Conservation (phyloP, 2,329 filamentous ascomycete genomes). For the Neocatenulostroma microsporum region DNA sequence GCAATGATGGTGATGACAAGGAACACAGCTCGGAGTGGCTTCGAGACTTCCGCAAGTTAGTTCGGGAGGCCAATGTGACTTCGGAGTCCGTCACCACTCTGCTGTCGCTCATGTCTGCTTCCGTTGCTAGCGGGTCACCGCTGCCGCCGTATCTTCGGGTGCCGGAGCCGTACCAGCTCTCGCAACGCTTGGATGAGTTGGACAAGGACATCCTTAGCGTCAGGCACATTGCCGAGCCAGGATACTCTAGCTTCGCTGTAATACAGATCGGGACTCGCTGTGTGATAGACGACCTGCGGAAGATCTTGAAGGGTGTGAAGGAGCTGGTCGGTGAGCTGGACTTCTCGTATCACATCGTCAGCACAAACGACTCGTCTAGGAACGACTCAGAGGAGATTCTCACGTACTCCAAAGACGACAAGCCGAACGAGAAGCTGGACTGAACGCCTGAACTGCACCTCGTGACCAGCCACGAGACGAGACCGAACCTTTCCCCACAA, state of each 20-base stretch:
- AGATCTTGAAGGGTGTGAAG: slow-evolving; percentile 39
- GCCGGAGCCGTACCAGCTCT: slow-evolving; percentile 54
- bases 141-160: slow-evolving; percentile 63
- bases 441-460: slow-evolving; percentile 1
- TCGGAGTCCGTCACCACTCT: slow-evolving; percentile 61
- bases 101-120: slow-evolving; percentile 60
- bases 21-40: slow-evolving; percentile 48
- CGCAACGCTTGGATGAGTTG: slow-evolving; percentile 49
- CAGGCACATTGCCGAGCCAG: slow-evolving; percentile 57
- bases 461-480: not conserved
- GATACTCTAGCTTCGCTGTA: slow-evolving; percentile 66
- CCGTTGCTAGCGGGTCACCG: slow-evolving; percentile 57
- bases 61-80: slow-evolving; percentile 50
- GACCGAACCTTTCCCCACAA: too few relatives aligned
- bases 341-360: slow-evolving; percentile 58
- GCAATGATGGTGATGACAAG: slow-evolving; percentile 33
- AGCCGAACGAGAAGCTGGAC: slow-evolving; percentile 1
- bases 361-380: slow-evolving; percentile 16
- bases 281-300: slow-evolving; percentile 11
- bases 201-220: slow-evolving; percentile 55
- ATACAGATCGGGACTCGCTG: slow-evolving; percentile 41
- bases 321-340: slow-evolving; percentile 62
- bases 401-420: not conserved
- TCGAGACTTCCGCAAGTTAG: slow-evolving; percentile 50
- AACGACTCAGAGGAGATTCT: slow-evolving; percentile 21